Evolutionary conservation across 371 early-diverging fungal genomes (phyloP).

Genomic region (Fennellomyces sp.): DNA sequence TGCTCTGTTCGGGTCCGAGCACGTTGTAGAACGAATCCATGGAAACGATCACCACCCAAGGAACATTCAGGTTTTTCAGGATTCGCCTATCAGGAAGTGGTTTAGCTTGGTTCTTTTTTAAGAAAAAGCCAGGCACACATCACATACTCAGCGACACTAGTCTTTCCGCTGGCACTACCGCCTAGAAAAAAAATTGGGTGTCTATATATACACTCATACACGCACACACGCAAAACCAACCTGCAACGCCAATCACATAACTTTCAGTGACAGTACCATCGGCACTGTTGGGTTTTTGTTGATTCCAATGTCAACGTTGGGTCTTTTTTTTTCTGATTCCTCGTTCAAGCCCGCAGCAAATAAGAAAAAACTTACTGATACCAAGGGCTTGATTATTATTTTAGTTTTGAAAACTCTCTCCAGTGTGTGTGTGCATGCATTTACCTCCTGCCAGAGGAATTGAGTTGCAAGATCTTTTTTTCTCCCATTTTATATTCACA

Average conservation of each 20-base stretch:
- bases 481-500: constrained; percentile 13
- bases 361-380: constrained; percentile 32
- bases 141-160: constrained; percentile 74
- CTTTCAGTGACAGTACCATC: constrained; percentile 71
- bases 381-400: constrained; percentile 29
- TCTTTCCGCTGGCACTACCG: constrained; percentile 85
- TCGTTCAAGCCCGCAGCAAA: background rate
- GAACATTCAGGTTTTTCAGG: constrained; percentile 75
- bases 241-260: constrained; percentile 79
- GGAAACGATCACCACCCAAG: constrained; percentile 87
- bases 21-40: constrained; percentile 96
- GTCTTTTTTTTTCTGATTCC: background rate
- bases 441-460: constrained; percentile 47
- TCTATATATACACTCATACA: background rate
- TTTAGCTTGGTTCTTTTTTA: background rate
- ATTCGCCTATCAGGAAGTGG: constrained; percentile 49
- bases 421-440: background rate
- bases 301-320: background rate
- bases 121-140: background rate
- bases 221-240: constrained; percentile 33
- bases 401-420: background rate
- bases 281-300: constrained; percentile 20
- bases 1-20: constrained; percentile 75
- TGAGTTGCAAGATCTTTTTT: constrained; percentile 29
- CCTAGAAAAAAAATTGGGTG: constrained; percentile 40